phyloP scores from a whole-genome alignment of 345 rosid species.

The Eutrema japonicum region DNA sequence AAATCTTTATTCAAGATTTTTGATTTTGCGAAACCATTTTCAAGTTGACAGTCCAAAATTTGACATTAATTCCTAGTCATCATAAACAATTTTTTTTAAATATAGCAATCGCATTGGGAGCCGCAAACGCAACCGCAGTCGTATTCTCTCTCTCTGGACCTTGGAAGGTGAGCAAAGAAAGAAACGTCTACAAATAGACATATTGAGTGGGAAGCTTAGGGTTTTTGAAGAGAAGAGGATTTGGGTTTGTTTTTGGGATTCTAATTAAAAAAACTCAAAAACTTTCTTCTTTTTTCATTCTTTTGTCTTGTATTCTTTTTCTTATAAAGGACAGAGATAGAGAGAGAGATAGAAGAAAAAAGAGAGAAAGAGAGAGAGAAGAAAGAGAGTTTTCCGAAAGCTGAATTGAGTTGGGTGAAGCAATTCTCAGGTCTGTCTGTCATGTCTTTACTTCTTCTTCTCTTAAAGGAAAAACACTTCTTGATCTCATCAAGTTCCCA shows the following conservation, averaged over 20 bases:
- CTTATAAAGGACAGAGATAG: constrained; percentile 39
- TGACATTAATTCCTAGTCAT: constrained; percentile 8
- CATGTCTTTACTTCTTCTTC: constrained; percentile 46
- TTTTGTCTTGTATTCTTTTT: constrained; percentile 33
- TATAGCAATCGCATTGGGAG: constrained; percentile 2
- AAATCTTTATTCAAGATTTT: background rate
- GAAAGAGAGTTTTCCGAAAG: constrained; percentile 67
- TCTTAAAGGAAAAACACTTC: constrained; percentile 43
- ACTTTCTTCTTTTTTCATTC: constrained; percentile 10
- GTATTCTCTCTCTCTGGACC: background rate
- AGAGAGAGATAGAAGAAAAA: constrained; percentile 29
- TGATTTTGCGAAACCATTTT: background rate
- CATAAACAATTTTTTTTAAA: background rate
- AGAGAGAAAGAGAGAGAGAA: constrained; percentile 37
- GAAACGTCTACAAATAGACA: constrained; percentile 58
- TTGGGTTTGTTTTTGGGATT: constrained; percentile 65
- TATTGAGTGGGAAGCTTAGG: constrained; percentile 46
- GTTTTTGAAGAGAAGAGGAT: constrained; percentile 40
- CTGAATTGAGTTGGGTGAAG: constrained; percentile 61
- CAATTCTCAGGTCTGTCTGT: constrained; percentile 61
- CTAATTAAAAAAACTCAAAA: constrained; percentile 28
- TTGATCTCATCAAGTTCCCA: constrained; percentile 46
- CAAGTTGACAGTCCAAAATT: constrained; percentile 2
- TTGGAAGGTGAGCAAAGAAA: constrained; percentile 51
- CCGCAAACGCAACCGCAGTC: constrained; percentile 32